Evolutionary conservation across 345 rosid species (phyloP), one percentile per base, ranked within the genome.

Genomic region (Excoecaria agallocha): DNA sequence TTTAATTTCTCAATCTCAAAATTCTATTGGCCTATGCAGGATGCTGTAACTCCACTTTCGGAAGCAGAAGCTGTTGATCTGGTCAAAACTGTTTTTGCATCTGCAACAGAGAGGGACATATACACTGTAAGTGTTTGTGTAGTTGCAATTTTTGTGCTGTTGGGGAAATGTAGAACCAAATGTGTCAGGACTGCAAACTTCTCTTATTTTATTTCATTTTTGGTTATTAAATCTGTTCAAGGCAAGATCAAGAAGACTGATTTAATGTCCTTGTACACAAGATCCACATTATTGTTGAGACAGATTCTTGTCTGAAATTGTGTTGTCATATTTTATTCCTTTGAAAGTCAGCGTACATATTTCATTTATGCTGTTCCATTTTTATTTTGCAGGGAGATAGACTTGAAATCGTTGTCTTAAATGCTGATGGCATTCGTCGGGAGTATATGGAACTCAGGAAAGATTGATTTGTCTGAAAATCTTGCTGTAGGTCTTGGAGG

Each of bases 101-200:
- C 99, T 64, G 99, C 99, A 77, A 87, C 97, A 3, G 98, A 96
- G 89, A 91, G 97, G 70, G 99, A 96, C 81, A 91, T 93, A 69
- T 93, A 93, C 85, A 93, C 99, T 59, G 97, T 91, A 84, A 87
- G 96, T 85, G 69, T 57, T 54, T 67, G 22, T 68, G 9, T 68
- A 43, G 5, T 9, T 43, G 4, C 46, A 43, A 43, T 22, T 24
- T 66, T 15, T 49, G 20, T n/a, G 4, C 68, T 19, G 2, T 20
- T 66, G 0, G 51, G 24, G 52, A 54, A 66, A 66, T 20, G 13
- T n/a, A n/a, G n/a, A n/a, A n/a, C n/a, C 22, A 3, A 39, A 13
- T 13, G 30, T 25, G 15, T 66, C 8, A 43, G 46, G 46, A 43
- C 5, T 43, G 8, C 46, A 43, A 9, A n/a, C n/a, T n/a, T n/a